Evolutionary conservation across 2,329 filamentous ascomycete genomes (phyloP).

Genomic region (Ophiostoma pallidulum): DNA sequence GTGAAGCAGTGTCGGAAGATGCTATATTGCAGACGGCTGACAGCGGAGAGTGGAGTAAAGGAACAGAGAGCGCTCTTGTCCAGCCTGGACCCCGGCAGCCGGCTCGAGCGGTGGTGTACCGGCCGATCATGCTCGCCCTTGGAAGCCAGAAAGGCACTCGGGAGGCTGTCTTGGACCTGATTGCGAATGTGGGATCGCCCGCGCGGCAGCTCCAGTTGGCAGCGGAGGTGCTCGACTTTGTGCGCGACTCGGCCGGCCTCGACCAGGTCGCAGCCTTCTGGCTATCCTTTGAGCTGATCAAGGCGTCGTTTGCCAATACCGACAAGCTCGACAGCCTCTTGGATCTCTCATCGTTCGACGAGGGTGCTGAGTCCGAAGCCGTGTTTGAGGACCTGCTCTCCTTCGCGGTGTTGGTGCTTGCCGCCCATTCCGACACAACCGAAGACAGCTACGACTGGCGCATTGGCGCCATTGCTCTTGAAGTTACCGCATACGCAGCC

Average conservation of each 20-base stretch:
- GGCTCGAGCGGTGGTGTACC: constrained; percentile 34
- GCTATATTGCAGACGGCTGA: constrained; percentile 2
- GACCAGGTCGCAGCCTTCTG: constrained; percentile 65
- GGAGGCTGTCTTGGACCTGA: constrained; percentile 47
- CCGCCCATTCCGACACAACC: constrained; percentile 37
- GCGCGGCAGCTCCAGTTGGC: constrained; percentile 53
- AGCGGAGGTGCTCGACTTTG: constrained; percentile 53
- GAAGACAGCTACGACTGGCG: constrained; percentile 52
- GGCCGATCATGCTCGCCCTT: constrained; percentile 51
- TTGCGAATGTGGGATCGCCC: constrained; percentile 45
- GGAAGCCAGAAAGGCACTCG: constrained; percentile 58
- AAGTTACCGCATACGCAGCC: constrained; percentile 70
- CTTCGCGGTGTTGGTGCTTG: constrained; percentile 54
- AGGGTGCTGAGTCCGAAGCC: constrained; percentile 30
- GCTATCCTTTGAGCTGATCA: constrained; percentile 65
- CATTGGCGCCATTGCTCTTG: constrained; percentile 68
- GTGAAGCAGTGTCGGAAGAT: constrained; percentile 23
- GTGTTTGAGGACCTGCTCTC: constrained; percentile 58
- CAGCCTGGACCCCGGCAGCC: constrained; percentile 7
- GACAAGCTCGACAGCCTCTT: constrained; percentile 56
- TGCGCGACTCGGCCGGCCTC: constrained; percentile 48
- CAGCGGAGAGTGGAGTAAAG: too few relatives aligned
- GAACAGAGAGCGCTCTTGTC: too few relatives aligned
- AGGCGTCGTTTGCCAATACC: constrained; percentile 41
- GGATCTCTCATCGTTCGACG: constrained; percentile 34